Percentiles rank a stretch among this genome's conserved stretches.
These are phyloP conservation scores for Metschnikowia gruessii DNA, from an alignment of 805 yeast species.

Conservation along the genomic window DNA sequence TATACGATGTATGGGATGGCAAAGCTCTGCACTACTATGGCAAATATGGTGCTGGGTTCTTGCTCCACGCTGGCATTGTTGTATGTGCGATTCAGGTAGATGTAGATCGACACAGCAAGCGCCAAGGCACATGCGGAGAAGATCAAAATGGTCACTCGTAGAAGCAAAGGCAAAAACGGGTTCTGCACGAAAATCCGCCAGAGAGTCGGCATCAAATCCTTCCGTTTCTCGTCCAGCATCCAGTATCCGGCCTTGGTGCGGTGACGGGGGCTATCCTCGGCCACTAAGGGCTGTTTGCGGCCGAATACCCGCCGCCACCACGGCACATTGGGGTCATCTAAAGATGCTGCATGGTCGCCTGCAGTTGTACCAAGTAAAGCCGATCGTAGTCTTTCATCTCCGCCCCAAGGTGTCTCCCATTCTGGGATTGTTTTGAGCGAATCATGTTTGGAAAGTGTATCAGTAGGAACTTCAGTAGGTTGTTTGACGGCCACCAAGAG, in stretches of 20 bases:
- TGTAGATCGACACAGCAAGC: slow-evolving; percentile 60
- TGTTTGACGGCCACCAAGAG: slow-evolving; percentile 47
- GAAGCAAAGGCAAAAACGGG: slow-evolving; percentile 76
- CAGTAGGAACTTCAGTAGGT: slow-evolving; percentile 39
- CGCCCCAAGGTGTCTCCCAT: slow-evolving; percentile 60
- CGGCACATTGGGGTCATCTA: slow-evolving; percentile 16
- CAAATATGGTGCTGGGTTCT: slow-evolving; percentile 91
- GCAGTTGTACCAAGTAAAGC: slow-evolving; percentile 43
- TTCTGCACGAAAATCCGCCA: slow-evolving; percentile 61
- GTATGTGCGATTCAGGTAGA: slow-evolving; percentile 33
- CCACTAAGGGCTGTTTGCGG: slow-evolving; percentile 5
- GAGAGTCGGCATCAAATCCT: slow-evolving; percentile 62
- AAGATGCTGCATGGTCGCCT: slow-evolving; percentile 30
- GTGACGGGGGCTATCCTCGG: slow-evolving; percentile 29
- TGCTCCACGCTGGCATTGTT: slow-evolving; percentile 49
- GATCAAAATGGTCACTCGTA: slow-evolving; percentile 50
- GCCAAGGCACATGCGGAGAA: slow-evolving; percentile 69
- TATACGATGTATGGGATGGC: slow-evolving; percentile 76
- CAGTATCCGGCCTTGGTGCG: slow-evolving; percentile 62
- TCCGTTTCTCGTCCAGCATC: slow-evolving; percentile 62
- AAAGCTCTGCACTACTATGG: slow-evolving; percentile 75
- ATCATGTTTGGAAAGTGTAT: slow-evolving; percentile 25
- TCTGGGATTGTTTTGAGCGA: slow-evolving; percentile 38
- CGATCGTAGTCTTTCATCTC: slow-evolving; percentile 57
- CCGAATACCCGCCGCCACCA: slow-evolving; percentile 15